Evolutionary conservation across 805 yeast species (phyloP), one percentile per base, ranked within the genome.

Genomic region (Wickerhamiella hasegawae): DNA sequence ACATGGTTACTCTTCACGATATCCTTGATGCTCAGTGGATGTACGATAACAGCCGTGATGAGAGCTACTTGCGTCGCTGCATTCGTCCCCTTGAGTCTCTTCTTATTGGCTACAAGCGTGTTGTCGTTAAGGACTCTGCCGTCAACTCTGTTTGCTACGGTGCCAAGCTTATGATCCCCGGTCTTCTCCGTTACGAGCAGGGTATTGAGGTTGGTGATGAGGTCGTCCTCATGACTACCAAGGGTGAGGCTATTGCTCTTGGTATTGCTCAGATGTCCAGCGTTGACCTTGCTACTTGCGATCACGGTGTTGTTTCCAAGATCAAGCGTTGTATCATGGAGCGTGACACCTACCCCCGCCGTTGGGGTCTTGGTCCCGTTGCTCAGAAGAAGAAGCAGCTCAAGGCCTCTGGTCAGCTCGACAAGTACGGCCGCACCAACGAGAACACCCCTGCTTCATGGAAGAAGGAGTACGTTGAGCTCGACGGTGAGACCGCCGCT

Each of bases 281-380:
- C 40, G 96, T 85, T 41, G 98, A 90, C 58, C 69, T 90, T 51
- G 85, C 95, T 42, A 65, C 90, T 22, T 87, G 97, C 63, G 98
- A 90, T 62, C 98, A 90, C 58, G 98, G 98, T 53, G 84, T 85
- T 41, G 98, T 87, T 53, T 95, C 98, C 47, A 84, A 82, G 68
- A 94, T 90, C 54, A 90, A 90, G 72, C 81, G 98, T 68, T 87
- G 97, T 68, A 90, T 90, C 52, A 90, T 90, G 98, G 98, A 90
- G 68, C 78, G 98, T 68, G 98, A 90, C 60, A 73, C 94, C 35
- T 90, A 90, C 62, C 98, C 98, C 64, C 80, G 98, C 71, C 78
- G 96, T 71, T 90, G 98, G 98, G 98, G 98, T 43, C 66, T 90
- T 51, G 98, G 98, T 51, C 98, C 98, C 51, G 82, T 85, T 57